Conservation (phyloP, 2,329 filamentous ascomycete species). For the Monosporascus sp. region DNA sequence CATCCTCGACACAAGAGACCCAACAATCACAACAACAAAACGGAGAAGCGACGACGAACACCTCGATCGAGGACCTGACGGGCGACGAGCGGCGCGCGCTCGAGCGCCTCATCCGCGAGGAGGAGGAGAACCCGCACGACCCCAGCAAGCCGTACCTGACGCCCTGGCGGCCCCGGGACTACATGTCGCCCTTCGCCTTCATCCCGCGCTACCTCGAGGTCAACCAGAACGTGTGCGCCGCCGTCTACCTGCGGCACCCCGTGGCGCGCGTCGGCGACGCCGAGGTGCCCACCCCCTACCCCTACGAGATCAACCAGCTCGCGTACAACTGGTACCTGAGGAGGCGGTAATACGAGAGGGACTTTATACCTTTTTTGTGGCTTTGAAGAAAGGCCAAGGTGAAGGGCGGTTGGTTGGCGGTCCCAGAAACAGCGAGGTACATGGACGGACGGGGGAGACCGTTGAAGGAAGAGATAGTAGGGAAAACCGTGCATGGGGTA, state of each 20-base stretch:
- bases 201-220: conserved; percentile 95
- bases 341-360: conserved; percentile 54
- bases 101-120: conserved; percentile 52
- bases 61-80: conserved; percentile 37
- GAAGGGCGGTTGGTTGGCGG: no score
- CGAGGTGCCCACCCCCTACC: conserved; percentile 82
- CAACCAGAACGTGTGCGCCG: conserved; percentile 93
- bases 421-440: no score
- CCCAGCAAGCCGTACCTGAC: conserved; percentile 78
- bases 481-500: no score
- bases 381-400: no score
- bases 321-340: conserved; percentile 94
- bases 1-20: conserved; percentile 17
- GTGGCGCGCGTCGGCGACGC: conserved; percentile 77
- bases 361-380: no score
- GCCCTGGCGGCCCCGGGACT: conserved; percentile 82
- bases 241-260: conserved; percentile 90
- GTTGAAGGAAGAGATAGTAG: no score
- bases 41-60: conserved; percentile 19
- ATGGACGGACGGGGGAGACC: no score
- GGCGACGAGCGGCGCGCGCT: conserved; percentile 51
- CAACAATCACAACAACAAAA: conserved; percentile 32
- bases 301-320: conserved; percentile 64
- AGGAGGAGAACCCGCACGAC: conserved; percentile 74
- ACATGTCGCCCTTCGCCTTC: conserved; percentile 89